Percentiles rank a stretch among this genome's conserved stretches.
Conservation (phyloP, 345 rosid genomes). For the Arabidopsis arenosa region DNA sequence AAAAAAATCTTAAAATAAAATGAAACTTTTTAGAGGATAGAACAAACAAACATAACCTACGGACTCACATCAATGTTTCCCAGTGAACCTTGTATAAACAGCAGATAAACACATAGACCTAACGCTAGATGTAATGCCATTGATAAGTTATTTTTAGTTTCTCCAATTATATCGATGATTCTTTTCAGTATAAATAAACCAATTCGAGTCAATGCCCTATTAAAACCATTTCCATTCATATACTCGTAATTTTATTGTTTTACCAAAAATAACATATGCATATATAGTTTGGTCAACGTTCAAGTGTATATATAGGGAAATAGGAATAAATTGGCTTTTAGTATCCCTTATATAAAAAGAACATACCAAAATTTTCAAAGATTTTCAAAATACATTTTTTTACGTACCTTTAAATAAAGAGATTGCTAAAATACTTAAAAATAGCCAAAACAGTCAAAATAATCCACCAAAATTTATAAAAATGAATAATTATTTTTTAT, state of each 20-base stretch:
- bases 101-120: slow-evolving; percentile 25
- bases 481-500: not conserved
- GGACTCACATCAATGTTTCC: slow-evolving; percentile 35
- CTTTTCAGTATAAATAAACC: slow-evolving; percentile 23
- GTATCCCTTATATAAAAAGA: not conserved
- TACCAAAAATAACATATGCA: not conserved
- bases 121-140: slow-evolving; percentile 34
- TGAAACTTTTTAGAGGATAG: not conserved
- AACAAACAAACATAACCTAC: slow-evolving; percentile 1
- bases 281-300: slow-evolving; percentile 4
- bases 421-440: not conserved
- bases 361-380: not conserved
- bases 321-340: not conserved
- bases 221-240: not conserved
- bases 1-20: not conserved
- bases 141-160: slow-evolving; percentile 3
- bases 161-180: not conserved
- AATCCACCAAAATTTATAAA: not conserved
- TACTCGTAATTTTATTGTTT: not conserved
- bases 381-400: too few relatives aligned
- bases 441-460: not conserved
- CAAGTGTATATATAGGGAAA: not conserved
- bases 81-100: slow-evolving; percentile 23
- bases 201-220: slow-evolving; percentile 6
- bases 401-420: not conserved